Conservation (phyloP, 768 basidiomycete genomes). For the Mycena galericulata region DNA sequence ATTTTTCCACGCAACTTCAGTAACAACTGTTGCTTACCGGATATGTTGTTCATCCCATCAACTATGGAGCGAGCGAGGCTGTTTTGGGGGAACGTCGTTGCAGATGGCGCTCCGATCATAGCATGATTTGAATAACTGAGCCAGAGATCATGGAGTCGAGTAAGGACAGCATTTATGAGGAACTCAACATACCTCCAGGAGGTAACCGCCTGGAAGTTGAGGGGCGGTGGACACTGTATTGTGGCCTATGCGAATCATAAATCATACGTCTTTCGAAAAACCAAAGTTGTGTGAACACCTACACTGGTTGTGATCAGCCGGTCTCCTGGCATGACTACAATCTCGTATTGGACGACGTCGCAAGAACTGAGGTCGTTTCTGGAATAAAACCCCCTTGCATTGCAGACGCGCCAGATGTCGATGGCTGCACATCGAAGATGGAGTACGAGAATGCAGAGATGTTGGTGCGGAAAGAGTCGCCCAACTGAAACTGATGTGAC, state of each 20-base stretch:
- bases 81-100: neutral
- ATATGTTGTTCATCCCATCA: constrained; percentile 5
- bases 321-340: constrained; percentile 32
- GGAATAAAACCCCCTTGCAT: constrained; percentile 13
- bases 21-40: neutral
- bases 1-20: neutral
- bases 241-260: constrained; percentile 7
- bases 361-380: constrained; percentile 17
- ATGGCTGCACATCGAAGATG: constrained; percentile 21
- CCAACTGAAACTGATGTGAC: constrained; percentile 31
- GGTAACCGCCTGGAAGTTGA: constrained; percentile 15
- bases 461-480: constrained; percentile 34
- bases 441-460: constrained; percentile 31
- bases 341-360: constrained; percentile 22
- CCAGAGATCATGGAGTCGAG: neutral
- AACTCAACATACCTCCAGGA: constrained; percentile 5
- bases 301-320: constrained; percentile 18
- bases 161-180: neutral
- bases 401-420: neutral
- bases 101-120: neutral
- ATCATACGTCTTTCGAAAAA: neutral
- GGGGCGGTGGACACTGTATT: constrained; percentile 16
- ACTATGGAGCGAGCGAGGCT: constrained; percentile 15
- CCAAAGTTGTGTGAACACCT: neutral
- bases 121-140: constrained; percentile 20